Evolutionary conservation across 2,329 filamentous ascomycete species (phyloP).

Genomic region (Fusarium nygamai): DNA sequence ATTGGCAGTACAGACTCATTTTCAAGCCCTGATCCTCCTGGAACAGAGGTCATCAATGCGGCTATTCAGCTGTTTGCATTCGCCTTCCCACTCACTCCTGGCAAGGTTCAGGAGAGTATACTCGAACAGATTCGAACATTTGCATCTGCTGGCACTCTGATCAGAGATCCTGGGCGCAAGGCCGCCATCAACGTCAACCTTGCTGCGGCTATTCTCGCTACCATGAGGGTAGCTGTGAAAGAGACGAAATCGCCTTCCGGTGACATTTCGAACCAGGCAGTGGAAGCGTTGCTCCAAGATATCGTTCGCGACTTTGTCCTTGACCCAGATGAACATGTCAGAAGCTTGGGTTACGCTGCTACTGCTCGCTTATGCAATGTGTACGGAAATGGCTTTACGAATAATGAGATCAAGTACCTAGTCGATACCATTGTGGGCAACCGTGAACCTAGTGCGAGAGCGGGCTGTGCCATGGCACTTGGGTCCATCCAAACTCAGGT

Average conservation of each 20-base stretch:
- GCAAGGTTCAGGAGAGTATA: slow-evolving; percentile 95
- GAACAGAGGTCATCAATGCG: slow-evolving; percentile 93
- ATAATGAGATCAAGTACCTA: slow-evolving; percentile 87
- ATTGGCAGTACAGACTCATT: slow-evolving; percentile 59
- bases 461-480: slow-evolving; percentile 92
- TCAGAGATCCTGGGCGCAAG: slow-evolving; percentile 87
- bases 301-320: slow-evolving; percentile 77
- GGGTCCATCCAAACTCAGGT: slow-evolving; percentile 95
- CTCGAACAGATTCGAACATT: slow-evolving; percentile 93
- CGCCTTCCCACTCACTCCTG: slow-evolving; percentile 85
- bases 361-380: slow-evolving; percentile 84
- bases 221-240: slow-evolving; percentile 84
- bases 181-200: slow-evolving; percentile 93
- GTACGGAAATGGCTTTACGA: slow-evolving; percentile 89
- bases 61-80: slow-evolving; percentile 94
- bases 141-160: slow-evolving; percentile 79
- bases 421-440: slow-evolving; percentile 96
- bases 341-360: slow-evolving; percentile 85
- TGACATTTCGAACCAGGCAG: slow-evolving; percentile 76
- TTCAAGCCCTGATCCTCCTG: slow-evolving; percentile 76
- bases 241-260: slow-evolving; percentile 80
- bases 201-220: slow-evolving; percentile 80
- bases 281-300: slow-evolving; percentile 87
- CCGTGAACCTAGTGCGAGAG: slow-evolving; percentile 89
- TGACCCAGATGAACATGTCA: slow-evolving; percentile 85